Evolutionary conservation across 2,329 filamentous ascomycete genomes (phyloP), one percentile per base, ranked within the genome.

Genomic region (Bipolaris victoriae): DNA sequence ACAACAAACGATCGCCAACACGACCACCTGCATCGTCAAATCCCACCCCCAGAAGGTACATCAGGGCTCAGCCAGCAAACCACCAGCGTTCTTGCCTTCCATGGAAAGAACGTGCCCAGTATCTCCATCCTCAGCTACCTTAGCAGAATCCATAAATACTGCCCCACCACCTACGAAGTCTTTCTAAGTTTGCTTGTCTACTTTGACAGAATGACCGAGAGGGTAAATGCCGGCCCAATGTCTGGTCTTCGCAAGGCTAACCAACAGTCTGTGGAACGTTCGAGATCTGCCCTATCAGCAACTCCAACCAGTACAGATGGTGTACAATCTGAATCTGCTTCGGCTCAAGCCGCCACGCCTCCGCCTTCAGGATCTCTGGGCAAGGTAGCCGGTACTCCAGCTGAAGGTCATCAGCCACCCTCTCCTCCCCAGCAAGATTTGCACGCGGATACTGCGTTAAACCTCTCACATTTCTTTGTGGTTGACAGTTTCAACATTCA

Each of bases 401-500:
- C 59, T 22, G 69, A 65, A 47, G 64, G 66, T n/a, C 41, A 60
- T 10, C 70, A 76, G 29, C 73, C 75, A 26, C 74, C 75, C 10
- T 77, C 77, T 22, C 70, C 77, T 4, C 72, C 74, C 7, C 69
- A 76, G 22, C 65, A 74, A 31, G 73, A 79, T 22, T 56, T 81
- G 43, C 77, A 77, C 15, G 73, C 78, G 15, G 81, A 83, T 59
- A 69, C 76, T 59, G 69, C 76, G 1, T 81, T 84, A 55, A 82
- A 81, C 52, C 78, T 88, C 41, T 86, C 86, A 2, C 87, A 90
- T 69, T 90, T 88, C 70, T 98, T 99, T 73, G 94, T 98, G 39
- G 95, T 98, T 10, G 95, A 99, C 79, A 98, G 95, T 79, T 99
- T 95, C 81, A 99, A 99, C 78, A 98, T 99, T 63, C 95, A 99